phyloP scores from a whole-genome alignment of 1,139 yeast species.

The Saccharomyces hybrid region DNA sequence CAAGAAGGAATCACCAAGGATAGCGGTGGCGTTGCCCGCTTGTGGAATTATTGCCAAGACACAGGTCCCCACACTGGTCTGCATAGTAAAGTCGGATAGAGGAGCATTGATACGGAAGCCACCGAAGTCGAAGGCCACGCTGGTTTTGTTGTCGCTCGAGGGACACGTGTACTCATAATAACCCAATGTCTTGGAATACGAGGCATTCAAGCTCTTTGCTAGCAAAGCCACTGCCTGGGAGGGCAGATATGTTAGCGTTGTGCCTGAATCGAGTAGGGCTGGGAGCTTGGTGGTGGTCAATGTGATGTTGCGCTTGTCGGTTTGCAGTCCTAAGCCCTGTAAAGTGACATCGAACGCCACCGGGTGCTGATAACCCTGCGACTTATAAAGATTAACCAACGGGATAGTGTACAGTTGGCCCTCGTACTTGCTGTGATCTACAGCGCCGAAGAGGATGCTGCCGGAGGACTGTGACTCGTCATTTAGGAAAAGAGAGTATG shows the following conservation, averaged over 20 bases:
- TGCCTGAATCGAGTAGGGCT: conserved; percentile 45
- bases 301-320: conserved; percentile 21
- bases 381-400: conserved; percentile 34
- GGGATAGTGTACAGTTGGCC: conserved; percentile 38
- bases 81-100: conserved; percentile 34
- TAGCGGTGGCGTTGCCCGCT: conserved; percentile 26
- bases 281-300: conserved; percentile 27
- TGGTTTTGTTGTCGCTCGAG: conserved; percentile 16
- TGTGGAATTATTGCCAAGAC: conserved; percentile 31
- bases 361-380: conserved; percentile 31
- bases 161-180: conserved; percentile 34
- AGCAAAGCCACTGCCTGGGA: conserved; percentile 25
- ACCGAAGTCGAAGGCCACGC: conserved; percentile 44
- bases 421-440: conserved; percentile 40
- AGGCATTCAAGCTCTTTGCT: conserved; percentile 33
- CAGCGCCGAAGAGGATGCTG: conserved; percentile 49
- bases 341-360: conserved; percentile 42
- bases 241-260: conserved; percentile 41
- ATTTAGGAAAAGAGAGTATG: conserved; percentile 50
- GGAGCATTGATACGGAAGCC: conserved; percentile 45
- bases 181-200: conserved; percentile 31
- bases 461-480: conserved; percentile 36
- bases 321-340: conserved; percentile 31
- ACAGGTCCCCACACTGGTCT: conserved; percentile 23
- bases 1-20: conserved; percentile 69